Conservation (phyloP, 2,329 filamentous ascomycete genomes). For the Sarocladium kiliense region DNA sequence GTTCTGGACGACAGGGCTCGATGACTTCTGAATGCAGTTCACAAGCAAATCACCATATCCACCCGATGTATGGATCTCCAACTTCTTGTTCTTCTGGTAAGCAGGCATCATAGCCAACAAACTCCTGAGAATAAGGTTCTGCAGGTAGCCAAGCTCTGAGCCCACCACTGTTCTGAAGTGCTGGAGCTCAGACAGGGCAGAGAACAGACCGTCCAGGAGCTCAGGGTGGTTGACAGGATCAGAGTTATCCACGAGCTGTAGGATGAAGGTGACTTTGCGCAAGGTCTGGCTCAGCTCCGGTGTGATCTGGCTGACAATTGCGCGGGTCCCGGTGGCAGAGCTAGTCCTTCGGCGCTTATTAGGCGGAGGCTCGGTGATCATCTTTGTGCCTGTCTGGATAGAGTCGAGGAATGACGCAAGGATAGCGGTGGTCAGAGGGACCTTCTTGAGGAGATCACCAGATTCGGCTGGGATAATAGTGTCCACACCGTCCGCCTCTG, state of each 20-base stretch:
- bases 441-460: constrained; percentile 65
- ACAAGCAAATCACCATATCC: constrained; percentile 88
- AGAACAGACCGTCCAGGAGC: constrained; percentile 75
- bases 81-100: constrained; percentile 55
- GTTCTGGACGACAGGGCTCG: constrained; percentile 91
- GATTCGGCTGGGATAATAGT: constrained; percentile 51
- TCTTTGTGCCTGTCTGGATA: constrained; percentile 66
- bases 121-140: constrained; percentile 77
- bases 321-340: constrained; percentile 59
- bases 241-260: constrained; percentile 83
- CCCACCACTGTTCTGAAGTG: constrained; percentile 75
- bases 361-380: constrained; percentile 66
- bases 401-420: constrained; percentile 68
- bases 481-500: constrained; percentile 20
- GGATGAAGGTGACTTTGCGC: constrained; percentile 74
- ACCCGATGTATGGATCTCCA: constrained; percentile 69
- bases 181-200: constrained; percentile 79
- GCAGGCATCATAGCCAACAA: constrained; percentile 79
- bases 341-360: constrained; percentile 78
- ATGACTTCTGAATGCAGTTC: constrained; percentile 86
- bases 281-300: constrained; percentile 63
- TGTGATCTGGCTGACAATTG: constrained; percentile 55
- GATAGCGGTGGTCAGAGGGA: constrained; percentile 69
- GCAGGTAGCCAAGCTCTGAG: constrained; percentile 84
- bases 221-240: constrained; percentile 69